A percentile compares a stretch with the other conserved stretches of the same genome.
phyloP scores from a whole-genome alignment of 2,329 filamentous ascomycete species.

The Erysiphe pisi region DNA sequence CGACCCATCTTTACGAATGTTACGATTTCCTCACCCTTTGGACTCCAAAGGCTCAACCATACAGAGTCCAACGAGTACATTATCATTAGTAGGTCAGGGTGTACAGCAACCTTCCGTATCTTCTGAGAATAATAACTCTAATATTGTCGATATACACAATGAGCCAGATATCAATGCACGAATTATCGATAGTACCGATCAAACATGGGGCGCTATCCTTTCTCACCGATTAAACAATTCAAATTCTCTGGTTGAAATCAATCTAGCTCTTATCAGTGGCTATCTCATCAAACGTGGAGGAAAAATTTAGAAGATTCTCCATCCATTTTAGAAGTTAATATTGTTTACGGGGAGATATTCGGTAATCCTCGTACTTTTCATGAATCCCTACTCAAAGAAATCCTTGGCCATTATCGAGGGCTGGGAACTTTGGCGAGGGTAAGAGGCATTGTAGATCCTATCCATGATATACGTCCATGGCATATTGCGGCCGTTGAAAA shows the following conservation, averaged over 20 bases:
- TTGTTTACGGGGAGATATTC: slow-evolving; percentile 45
- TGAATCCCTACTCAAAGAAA: slow-evolving; percentile 58
- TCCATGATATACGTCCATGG: slow-evolving; percentile 60
- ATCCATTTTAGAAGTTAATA: slow-evolving; percentile 52
- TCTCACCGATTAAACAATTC: slow-evolving; percentile 55
- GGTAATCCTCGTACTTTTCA: slow-evolving; percentile 38
- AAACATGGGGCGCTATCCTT: slow-evolving; percentile 63
- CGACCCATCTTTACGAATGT: slow-evolving; percentile 51
- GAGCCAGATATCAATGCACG: slow-evolving; percentile 55
- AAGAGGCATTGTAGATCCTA: slow-evolving; percentile 50
- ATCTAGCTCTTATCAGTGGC: slow-evolving; percentile 50
- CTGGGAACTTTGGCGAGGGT: slow-evolving; percentile 58
- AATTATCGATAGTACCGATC: slow-evolving; percentile 61
- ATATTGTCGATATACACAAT: slow-evolving; percentile 39
- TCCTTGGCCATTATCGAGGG: slow-evolving; percentile 57
- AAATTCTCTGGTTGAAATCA: slow-evolving; percentile 45
- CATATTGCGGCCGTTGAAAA: slow-evolving; percentile 63
- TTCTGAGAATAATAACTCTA: slow-evolving; percentile 32
- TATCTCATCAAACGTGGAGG: slow-evolving; percentile 57
- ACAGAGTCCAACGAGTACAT: slow-evolving; percentile 54
- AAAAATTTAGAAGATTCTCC: slow-evolving; percentile 47
- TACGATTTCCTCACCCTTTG: slow-evolving; percentile 47
- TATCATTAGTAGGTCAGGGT: slow-evolving; percentile 45
- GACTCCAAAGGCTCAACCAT: slow-evolving; percentile 39
- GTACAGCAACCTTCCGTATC: slow-evolving; percentile 39